phyloP scores from a whole-genome alignment of 1,139 yeast genomes.

The Nematodospora anomalae region DNA sequence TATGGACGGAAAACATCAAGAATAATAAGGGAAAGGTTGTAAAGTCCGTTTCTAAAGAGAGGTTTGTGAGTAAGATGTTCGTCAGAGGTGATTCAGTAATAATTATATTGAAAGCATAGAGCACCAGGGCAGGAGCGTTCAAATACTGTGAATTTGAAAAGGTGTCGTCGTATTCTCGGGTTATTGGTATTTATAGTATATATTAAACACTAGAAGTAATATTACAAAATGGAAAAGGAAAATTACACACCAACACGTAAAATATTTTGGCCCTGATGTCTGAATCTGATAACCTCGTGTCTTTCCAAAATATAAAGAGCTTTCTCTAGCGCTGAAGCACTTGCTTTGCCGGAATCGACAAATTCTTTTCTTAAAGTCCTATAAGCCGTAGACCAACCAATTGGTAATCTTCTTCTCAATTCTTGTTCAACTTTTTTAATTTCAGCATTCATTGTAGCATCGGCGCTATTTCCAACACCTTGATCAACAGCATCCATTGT shows the following conservation, averaged over 20 bases:
- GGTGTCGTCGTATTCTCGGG: too few relatives aligned
- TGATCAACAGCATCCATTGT: conserved; percentile 97
- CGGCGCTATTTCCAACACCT: conserved; percentile 56
- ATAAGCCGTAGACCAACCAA: conserved; percentile 95
- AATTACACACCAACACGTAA: conserved; percentile 71
- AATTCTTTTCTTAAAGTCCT: conserved; percentile 82
- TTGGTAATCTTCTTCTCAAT: conserved; percentile 85
- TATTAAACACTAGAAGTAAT: conserved; percentile 1
- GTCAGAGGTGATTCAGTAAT: conserved; percentile 95
- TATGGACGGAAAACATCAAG: conserved; percentile 77
- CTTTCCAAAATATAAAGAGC: conserved; percentile 82
- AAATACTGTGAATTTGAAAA: too few relatives aligned
- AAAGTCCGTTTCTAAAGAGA: conserved; percentile 69
- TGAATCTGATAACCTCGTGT: conserved; percentile 80
- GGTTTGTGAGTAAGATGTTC: conserved; percentile 87
- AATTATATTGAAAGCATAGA: conserved; percentile 60
- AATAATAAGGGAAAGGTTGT: conserved; percentile 70
- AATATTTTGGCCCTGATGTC: conserved; percentile 86
- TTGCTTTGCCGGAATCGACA: conserved; percentile 67
- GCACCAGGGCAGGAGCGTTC: not conserved
- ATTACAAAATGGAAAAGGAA: conserved; percentile 3
- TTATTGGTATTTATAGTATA: not conserved
- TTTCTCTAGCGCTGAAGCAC: conserved; percentile 75
- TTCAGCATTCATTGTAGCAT: conserved; percentile 61
- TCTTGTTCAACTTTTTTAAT: conserved; percentile 81